phyloP scores from a whole-genome alignment of 176 grass and related monocot genomes.

The Leersia perrieri region DNA sequence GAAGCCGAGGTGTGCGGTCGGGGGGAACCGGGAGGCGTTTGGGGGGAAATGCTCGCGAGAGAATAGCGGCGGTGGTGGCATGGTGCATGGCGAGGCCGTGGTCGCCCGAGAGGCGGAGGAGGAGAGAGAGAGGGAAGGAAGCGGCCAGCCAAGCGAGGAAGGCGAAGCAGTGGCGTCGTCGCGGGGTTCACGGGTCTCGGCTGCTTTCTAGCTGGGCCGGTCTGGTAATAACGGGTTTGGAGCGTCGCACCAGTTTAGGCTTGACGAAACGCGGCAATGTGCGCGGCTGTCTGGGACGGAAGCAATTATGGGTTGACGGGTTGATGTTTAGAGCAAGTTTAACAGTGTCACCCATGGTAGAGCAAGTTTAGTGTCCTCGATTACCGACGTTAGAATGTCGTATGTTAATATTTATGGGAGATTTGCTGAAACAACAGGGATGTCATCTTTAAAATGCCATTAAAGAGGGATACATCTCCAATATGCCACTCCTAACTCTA shows the following conservation, averaged over 20 bases:
- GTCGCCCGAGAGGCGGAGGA: conserved; percentile 28
- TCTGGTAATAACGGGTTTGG: not conserved
- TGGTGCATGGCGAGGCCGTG: conserved; percentile 45
- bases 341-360: too few relatives aligned
- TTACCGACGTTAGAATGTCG: too few relatives aligned
- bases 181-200: conserved; percentile 28
- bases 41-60: conserved; percentile 30
- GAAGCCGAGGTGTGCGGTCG: conserved; percentile 43
- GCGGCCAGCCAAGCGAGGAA: conserved; percentile 33
- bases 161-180: conserved; percentile 30
- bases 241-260: not conserved
- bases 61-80: conserved; percentile 46
- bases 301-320: too few relatives aligned
- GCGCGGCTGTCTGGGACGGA: too few relatives aligned
- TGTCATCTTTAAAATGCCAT: too few relatives aligned
- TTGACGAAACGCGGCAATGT: not conserved
- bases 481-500: too few relatives aligned
- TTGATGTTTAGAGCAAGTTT: too few relatives aligned
- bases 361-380: too few relatives aligned
- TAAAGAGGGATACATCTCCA: too few relatives aligned
- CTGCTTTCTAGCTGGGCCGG: conserved; percentile 21
- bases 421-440: too few relatives aligned
- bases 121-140: not conserved
- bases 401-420: too few relatives aligned
- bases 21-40: conserved; percentile 31